Base-by-base conservation (phyloP, 148 eudicot genomes). In the Camellia japonica region DNA sequence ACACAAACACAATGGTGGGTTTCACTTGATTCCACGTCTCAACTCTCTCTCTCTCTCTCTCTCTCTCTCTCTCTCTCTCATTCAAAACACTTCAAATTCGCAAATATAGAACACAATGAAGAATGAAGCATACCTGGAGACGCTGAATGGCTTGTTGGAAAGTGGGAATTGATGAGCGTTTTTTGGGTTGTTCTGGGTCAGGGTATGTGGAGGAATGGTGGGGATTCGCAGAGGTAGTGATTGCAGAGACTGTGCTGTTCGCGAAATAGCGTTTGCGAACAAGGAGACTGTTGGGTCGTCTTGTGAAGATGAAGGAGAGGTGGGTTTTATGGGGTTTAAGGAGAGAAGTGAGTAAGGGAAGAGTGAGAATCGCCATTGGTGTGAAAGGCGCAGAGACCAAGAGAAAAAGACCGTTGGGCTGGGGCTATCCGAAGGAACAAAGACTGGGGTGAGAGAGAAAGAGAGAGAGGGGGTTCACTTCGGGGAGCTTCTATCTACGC, bases 121-220 rank as follows among this genome's bases (percentile, higher is more conserved):
- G 23, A 10, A 30, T 55, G 14, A n/a, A 19, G n/a, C 44, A 46
- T 79, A 96, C 98, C 98, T 96, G 99, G 68, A 96, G 95, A 8
- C 98, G 87, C 83, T 93, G 99, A 87, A 96, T 96, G 61, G 99
- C 99, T 86, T 96, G 98, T 74, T 96, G 99, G 67, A 96, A 96
- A 83, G 97, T 92, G 62, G 90, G 99, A 10, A 84, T 82, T 10
- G 74, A 18, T 0, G 74, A 18, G 56, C 83, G 73, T 44, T 86
- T 83, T 52, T 61, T 75, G 49, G 63, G 3, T 62, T 55, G n/a
- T 38, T 79, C 80, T 73, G 88, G 82, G 77, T 59, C 85, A 6
- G 82, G 68, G 8, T 80, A 79, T 0, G 82, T 30, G 6, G 87
- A 56, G 38, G 82, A 73, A 3, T 76, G 81, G 5, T 79, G 78